Conservation (phyloP, 139 green algal genomes). For the Bryopsis sp. region DNA sequence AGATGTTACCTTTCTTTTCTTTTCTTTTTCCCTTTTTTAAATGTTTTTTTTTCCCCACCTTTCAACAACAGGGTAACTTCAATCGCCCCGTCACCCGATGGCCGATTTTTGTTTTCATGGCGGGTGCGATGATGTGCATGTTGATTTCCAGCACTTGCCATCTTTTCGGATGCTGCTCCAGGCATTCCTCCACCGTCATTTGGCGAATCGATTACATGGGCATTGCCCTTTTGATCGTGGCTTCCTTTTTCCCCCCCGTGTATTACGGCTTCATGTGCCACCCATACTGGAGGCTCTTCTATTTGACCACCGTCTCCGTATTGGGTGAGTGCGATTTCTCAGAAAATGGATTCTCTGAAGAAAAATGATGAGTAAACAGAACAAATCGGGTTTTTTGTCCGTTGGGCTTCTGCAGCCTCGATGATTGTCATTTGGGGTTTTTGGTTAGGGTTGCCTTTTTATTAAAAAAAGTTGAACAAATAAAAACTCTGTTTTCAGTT, state of each 20-base stretch:
- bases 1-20: no score
- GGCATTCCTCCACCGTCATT: slow-evolving; percentile 51
- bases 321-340: slow-evolving; percentile 65
- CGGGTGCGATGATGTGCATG: slow-evolving; percentile 83
- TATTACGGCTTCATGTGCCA: slow-evolving; percentile 93
- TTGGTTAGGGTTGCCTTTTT: no score
- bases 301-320: slow-evolving; percentile 56
- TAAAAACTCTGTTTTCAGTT: no score
- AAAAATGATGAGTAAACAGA: no score
- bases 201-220: slow-evolving; percentile 90
- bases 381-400: no score
- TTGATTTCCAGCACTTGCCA: slow-evolving; percentile 73
- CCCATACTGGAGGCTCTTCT: slow-evolving; percentile 53
- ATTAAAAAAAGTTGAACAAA: no score
- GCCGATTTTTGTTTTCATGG: slow-evolving; percentile 77
- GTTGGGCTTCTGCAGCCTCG: no score
- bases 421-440: no score
- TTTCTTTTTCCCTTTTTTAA: no score
- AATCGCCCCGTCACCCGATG: slow-evolving; percentile 41
- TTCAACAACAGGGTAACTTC: no score
- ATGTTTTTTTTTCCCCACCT: no score
- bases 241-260: slow-evolving; percentile 86
- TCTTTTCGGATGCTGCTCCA: slow-evolving; percentile 76
- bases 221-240: slow-evolving; percentile 87
- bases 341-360: no score